A percentile compares a stretch with the other conserved stretches of the same genome.
These are phyloP conservation scores for Cyclotella kingstonii DNA, from an alignment of 108 stramenopile species.

Conservation along the genomic window DNA sequence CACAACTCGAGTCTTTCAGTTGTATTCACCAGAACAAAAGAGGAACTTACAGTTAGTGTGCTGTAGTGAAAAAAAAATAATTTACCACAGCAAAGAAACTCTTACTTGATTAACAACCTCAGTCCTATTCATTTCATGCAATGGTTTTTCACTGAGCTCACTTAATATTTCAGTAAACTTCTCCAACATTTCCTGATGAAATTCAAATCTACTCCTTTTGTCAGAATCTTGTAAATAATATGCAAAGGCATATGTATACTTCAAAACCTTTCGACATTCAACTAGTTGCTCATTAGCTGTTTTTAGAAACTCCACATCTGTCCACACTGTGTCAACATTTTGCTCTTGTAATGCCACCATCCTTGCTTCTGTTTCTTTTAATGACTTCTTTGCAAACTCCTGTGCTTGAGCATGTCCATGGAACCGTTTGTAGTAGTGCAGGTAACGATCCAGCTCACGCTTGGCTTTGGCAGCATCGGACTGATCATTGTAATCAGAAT, in stretches of 20 bases:
- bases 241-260: slow-evolving; percentile 94
- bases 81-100: neutral
- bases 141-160: slow-evolving; percentile 82
- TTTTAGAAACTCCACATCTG: slow-evolving; percentile 97
- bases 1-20: slow-evolving; percentile 81
- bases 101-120: slow-evolving; percentile 91
- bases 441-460: slow-evolving; percentile 95
- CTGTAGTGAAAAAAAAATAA: neutral
- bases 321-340: slow-evolving; percentile 74
- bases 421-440: slow-evolving; percentile 98
- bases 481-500: slow-evolving; percentile 43
- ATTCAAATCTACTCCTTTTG: slow-evolving; percentile 91
- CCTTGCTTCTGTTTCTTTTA: slow-evolving; percentile 81
- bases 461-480: slow-evolving; percentile 86
- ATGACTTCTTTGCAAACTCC: slow-evolving; percentile 87
- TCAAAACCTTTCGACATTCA: slow-evolving; percentile 96
- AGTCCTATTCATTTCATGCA: slow-evolving; percentile 89
- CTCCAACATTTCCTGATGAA: slow-evolving; percentile 98
- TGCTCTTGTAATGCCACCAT: slow-evolving; percentile 94
- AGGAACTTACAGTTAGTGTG: neutral
- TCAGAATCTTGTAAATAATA: slow-evolving; percentile 76
- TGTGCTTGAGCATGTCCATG: slow-evolving; percentile 92
- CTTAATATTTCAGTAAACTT: slow-evolving; percentile 93
- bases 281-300: slow-evolving; percentile 94
- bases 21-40: slow-evolving; percentile 20